phyloP scores from a whole-genome alignment of 2,329 filamentous ascomycete genomes.

The Colletotrichum sp. region DNA sequence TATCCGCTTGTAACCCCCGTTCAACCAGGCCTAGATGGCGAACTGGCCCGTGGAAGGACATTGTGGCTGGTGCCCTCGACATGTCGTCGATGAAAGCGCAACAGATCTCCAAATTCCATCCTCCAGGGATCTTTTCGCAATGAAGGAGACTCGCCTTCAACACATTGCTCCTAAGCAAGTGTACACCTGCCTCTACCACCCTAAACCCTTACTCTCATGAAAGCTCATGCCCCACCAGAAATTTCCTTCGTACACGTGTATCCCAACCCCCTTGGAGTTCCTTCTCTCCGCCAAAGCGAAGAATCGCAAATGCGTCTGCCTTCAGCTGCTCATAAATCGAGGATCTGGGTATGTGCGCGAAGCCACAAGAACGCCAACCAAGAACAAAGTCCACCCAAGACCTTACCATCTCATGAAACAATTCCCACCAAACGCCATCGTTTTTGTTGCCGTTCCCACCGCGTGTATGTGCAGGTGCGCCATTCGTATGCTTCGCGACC shows the following conservation, averaged over 20 bases:
- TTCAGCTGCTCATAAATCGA: slow-evolving; percentile 10
- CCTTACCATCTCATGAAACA: background rate
- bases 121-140: background rate
- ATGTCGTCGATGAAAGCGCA: background rate
- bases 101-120: background rate
- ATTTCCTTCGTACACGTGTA: background rate
- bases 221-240: background rate
- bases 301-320: slow-evolving; percentile 15
- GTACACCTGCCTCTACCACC: background rate
- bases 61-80: background rate
- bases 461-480: slow-evolving; percentile 20
- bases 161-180: background rate
- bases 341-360: slow-evolving; percentile 20
- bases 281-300: background rate
- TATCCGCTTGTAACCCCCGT: background rate
- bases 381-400: background rate
- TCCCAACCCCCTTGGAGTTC: background rate
- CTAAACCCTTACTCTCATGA: background rate
- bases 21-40: background rate
- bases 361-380: slow-evolving; percentile 4
- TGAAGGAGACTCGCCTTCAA: background rate
- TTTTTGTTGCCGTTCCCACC: slow-evolving; percentile 6
- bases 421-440: background rate
- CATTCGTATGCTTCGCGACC: slow-evolving; percentile 23
- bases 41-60: background rate